Base-by-base conservation (phyloP, 257 asterid species). In the Gynochthodes officinalis region DNA sequence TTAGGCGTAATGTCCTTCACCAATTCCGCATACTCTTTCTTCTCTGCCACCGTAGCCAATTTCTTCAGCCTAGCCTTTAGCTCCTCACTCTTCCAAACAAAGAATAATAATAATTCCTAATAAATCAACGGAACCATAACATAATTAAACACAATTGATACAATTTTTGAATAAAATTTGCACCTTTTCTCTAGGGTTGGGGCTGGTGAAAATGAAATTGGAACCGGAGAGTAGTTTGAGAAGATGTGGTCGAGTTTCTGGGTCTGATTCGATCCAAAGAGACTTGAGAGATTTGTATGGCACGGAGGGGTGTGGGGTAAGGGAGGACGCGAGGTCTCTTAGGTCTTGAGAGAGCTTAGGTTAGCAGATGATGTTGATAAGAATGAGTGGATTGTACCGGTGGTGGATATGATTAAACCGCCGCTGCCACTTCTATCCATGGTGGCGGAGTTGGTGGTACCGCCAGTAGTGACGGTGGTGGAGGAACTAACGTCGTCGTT, bases 1-100 rank as follows among this genome's bases (percentile, higher is more conserved):
- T 7, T 86, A 3, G 95, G 98, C 28, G 98, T 85, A 76, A 94
- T 85, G 75, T 91, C 98, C 86, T 90, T 89, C 75, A 94, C 99
- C 85, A 91, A 83, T 77, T 91, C 95, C 48, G 81, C 84, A 60
- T 94, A 94, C 19, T 85, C 93, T 72, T 87, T 94, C 87, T 89
- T 86, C 90, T 94, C 98, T 12, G 86, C 89, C 18, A 82, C 86
- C 75, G 84, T 98, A 39, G 80, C 88, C 54, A 95, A 89, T 81
- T 85, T 89, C 82, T 65, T 82, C 82, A 95, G 83, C 84, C 97
- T 82, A 32, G 77, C 86, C 83, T 86, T 84, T 82, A 89, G 71
- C 84, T 90, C 97, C 83, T 84, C 92, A 53, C 90, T 87, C 97
- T 94, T 60, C 16, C 63, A 67, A 70, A 23, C 14, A 46, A 37